Percentiles rank a stretch among this genome's conserved stretches.
Evolutionary conservation across 352 stramenopile species (phyloP).

Genomic region (Pythium aphanidermatum): DNA sequence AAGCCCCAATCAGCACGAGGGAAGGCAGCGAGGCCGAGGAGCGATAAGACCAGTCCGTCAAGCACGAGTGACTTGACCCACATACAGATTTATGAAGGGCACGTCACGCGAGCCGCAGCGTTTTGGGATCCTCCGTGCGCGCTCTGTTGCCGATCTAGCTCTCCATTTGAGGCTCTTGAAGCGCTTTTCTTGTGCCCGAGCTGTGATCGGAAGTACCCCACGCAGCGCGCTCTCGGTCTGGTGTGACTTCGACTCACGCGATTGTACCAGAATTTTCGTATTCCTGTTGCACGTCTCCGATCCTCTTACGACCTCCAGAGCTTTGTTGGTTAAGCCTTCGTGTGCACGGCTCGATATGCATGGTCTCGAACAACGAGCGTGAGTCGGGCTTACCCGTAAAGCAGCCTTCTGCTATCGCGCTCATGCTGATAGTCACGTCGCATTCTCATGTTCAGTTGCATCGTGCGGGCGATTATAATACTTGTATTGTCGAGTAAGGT

Average conservation of each 20-base stretch:
- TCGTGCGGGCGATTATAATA: too few relatives aligned
- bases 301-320: not conserved
- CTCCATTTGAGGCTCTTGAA: constrained; percentile 36
- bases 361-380: too few relatives aligned
- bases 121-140: constrained; percentile 45
- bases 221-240: constrained; percentile 55
- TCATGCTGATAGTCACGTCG: too few relatives aligned
- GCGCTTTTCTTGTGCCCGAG: constrained; percentile 58
- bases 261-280: too few relatives aligned
- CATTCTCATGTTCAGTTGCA: too few relatives aligned
- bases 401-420: too few relatives aligned
- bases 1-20: too few relatives aligned
- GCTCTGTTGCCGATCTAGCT: constrained; percentile 43
- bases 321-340: too few relatives aligned
- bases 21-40: not conserved
- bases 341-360: too few relatives aligned
- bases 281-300: too few relatives aligned
- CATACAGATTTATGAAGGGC: constrained; percentile 27
- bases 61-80: constrained; percentile 38
- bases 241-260: constrained; percentile 16
- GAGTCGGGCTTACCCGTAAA: too few relatives aligned
- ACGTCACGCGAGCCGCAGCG: constrained; percentile 13
- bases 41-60: constrained; percentile 41
- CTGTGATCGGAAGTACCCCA: constrained; percentile 80
- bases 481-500: constrained; percentile 15